Base-by-base conservation (phyloP, 1,139 yeast genomes). In the Pichia sp. region DNA sequence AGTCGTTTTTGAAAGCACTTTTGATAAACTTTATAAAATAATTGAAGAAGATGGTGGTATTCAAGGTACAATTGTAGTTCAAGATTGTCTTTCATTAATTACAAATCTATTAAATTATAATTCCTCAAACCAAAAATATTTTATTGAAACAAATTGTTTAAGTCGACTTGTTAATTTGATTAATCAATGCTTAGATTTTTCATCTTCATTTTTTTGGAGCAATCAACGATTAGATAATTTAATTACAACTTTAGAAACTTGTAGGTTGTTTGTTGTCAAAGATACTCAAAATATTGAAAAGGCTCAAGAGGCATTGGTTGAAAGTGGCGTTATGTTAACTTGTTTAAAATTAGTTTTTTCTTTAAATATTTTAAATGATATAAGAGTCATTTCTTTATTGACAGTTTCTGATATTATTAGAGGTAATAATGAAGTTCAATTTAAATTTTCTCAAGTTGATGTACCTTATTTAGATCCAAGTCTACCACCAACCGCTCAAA, bases 1-100 rank as follows among this genome's bases (percentile, higher is more conserved):
- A 24, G 95, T 92, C 16, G 98, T 96, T 0, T 94, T 94, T 60
- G 97, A 92, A 62, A 90, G 87, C 52, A 84, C 95, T 0, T 90
- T 92, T 60, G 97, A 87, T 53, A 78, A 74, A 52, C 65, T 90
- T 20, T 89, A 92, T 56, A 73, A 70, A 35, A 84, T 92, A 12
- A 82, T 92, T 26, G 80, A 79, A 27, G 84, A 80, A 52, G 97
- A 92, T 62, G 97, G 96, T 22, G 96, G 96, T 0, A 73, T 89
- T 10, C 73, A 90, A 47, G 97, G 95, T 7, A 89, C 95, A n/a
- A 74, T 89, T 27, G 78, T 87, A 29, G 95, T 90, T 6, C 94
- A 86, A 59, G 97, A 94, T 64, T 87, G 96, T 61, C 68, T 94
- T 48, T 76, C 89, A 0, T 68, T 94, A 40, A 69, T 90, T 16